These are phyloP conservation scores for Rhizopus stolonifer DNA, from an alignment of 371 early-diverging fungal genomes.

Conservation along the genomic window DNA sequence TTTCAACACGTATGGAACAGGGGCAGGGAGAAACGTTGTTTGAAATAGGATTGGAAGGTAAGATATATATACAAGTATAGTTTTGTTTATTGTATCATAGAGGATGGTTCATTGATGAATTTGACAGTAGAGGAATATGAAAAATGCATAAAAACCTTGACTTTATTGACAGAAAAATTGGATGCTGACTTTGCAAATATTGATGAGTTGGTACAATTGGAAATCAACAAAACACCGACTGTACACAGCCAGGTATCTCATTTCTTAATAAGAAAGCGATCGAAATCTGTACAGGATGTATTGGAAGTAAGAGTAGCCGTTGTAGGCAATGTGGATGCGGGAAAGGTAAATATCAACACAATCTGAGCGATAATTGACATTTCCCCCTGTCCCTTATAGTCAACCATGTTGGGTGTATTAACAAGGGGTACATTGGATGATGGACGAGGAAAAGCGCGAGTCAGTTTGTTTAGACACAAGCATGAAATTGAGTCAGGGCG, in stretches of 20 bases:
- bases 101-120: constrained; percentile 73
- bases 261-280: constrained; percentile 70
- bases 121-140: constrained; percentile 62
- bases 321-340: constrained; percentile 86
- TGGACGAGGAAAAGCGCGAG: constrained; percentile 89
- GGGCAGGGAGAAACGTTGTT: constrained; percentile 77
- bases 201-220: constrained; percentile 39
- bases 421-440: constrained; percentile 90
- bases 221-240: constrained; percentile 9
- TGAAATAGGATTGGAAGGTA: constrained; percentile 80
- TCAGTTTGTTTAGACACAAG: constrained; percentile 88
- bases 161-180: constrained; percentile 41
- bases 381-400: constrained; percentile 59
- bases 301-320: constrained; percentile 88
- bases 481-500: constrained; percentile 93
- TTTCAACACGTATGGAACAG: constrained; percentile 56
- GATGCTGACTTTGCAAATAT: constrained; percentile 69
- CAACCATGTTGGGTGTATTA: constrained; percentile 87
- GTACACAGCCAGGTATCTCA: constrained; percentile 26
- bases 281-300: constrained; percentile 71
- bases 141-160: constrained; percentile 47
- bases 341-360: constrained; percentile 62
- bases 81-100: constrained; percentile 24
- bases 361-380: too few species aligned
- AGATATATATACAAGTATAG: neutral